phyloP scores from a whole-genome alignment of 768 basidiomycete genomes.

The Suillus subluteus region DNA sequence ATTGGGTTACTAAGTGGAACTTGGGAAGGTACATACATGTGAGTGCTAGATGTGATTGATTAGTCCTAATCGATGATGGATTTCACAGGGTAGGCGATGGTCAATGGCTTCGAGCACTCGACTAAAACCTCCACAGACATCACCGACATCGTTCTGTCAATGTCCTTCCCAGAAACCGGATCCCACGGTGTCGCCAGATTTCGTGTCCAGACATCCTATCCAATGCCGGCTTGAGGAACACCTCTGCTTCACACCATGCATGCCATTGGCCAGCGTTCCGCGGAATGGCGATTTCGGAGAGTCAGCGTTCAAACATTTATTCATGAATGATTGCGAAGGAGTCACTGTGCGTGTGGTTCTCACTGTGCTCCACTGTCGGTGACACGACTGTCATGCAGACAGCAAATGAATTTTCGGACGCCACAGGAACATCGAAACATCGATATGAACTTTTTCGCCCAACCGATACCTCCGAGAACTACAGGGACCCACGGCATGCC shows the following conservation, averaged over 20 bases:
- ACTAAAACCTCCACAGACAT: conserved; percentile 26
- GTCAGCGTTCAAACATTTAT: conserved; percentile 4
- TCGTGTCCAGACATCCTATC: conserved; percentile 50
- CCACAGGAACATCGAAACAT: conserved; percentile 25
- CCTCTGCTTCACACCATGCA: conserved; percentile 43
- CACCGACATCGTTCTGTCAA: conserved; percentile 25
- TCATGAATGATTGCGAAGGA: conserved; percentile 18
- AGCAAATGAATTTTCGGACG: conserved; percentile 33
- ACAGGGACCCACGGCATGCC: conserved; percentile 33
- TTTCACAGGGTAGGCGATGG: conserved; percentile 4
- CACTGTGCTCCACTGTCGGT: background rate
- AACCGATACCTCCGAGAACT: conserved; percentile 30
- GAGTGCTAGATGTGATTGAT: conserved; percentile 39
- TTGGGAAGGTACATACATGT: conserved; percentile 65
- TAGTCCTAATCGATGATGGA: conserved; percentile 4
- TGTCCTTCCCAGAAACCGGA: conserved; percentile 15
- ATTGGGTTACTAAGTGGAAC: conserved; percentile 53
- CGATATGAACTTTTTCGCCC: conserved; percentile 36
- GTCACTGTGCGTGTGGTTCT: conserved; percentile 27
- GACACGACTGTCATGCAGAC: conserved; percentile 27
- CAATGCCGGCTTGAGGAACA: conserved; percentile 53
- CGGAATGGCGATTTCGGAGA: conserved; percentile 24
- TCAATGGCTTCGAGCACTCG: background rate
- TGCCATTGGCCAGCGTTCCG: conserved; percentile 34
- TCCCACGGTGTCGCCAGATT: conserved; percentile 30